Conservation (phyloP, 345 rosid species). For the Crucihimalaya himalaica region DNA sequence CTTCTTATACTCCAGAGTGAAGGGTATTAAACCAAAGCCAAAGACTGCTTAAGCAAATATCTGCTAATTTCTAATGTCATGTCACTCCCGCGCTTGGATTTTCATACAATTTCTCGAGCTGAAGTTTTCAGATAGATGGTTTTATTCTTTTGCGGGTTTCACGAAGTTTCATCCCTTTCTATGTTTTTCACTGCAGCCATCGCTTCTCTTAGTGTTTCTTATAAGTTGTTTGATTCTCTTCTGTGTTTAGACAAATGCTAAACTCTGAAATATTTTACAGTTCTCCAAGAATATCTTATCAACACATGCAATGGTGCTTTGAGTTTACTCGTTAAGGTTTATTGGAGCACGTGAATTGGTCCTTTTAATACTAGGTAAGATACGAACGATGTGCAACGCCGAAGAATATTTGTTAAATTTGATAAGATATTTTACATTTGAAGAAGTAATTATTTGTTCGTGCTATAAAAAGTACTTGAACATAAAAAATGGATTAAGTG, state of each 20-base stretch:
- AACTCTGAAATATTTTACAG: neutral
- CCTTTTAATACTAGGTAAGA: too few relatives aligned
- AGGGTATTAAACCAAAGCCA: slow-evolving; percentile 83
- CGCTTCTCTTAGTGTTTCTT: slow-evolving; percentile 2
- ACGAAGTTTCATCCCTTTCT: slow-evolving; percentile 20
- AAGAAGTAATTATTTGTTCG: too few relatives aligned
- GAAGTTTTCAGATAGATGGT: slow-evolving; percentile 31
- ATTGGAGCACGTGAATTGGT: neutral
- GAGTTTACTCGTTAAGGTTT: neutral
- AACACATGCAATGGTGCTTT: neutral
- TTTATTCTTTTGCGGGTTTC: slow-evolving; percentile 31
- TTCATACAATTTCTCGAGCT: slow-evolving; percentile 20
- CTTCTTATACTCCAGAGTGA: slow-evolving; percentile 92
- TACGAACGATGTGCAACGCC: too few relatives aligned
- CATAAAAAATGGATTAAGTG: too few relatives aligned
- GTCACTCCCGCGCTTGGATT: slow-evolving; percentile 2
- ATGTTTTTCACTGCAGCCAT: slow-evolving; percentile 1
- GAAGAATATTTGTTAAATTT: too few relatives aligned
- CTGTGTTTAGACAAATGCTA: neutral
- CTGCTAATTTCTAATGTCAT: slow-evolving; percentile 15
- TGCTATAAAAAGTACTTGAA: too few relatives aligned
- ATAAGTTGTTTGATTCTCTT: slow-evolving; percentile 2
- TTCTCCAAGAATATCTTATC: slow-evolving; percentile 5
- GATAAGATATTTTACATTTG: too few relatives aligned
- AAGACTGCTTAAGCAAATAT: slow-evolving; percentile 56